Base-by-base conservation (phyloP, 1,284 basidiomycete species). In the Moniliophthora roreri region DNA sequence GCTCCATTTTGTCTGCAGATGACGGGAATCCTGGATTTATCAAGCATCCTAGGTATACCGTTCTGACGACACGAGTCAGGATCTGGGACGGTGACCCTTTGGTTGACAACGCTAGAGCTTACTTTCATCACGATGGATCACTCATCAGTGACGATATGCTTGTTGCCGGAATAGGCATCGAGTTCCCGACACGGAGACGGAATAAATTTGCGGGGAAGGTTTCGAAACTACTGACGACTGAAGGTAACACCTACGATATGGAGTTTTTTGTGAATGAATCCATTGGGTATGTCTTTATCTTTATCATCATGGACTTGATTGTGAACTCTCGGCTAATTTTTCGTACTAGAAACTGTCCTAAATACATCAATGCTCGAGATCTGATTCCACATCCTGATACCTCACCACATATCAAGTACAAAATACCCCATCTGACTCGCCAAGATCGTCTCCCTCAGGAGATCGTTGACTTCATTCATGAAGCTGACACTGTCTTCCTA, bases 201-300 rank as follows among this genome's bases (percentile, higher is more conserved):
- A 84, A 84, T 59, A 87, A 86, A 63, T 79, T 87, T 57, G 83
- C 82, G 0, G 85, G 85, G 2, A 64, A 63, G 35, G 65, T 83
- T 15, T 60, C 64, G 3, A 63, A 63, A 3, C 47, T 76, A 7
- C 61, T 71, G 42, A 54, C 62, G 49, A 45, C 38, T 6, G 18
- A 51, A 7, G 66, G 63, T 6, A 55, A 66, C 20, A 41, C 58
- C 1, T 58, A 73, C 26, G 49, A 66, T 45, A 58, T 76, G 4
- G 69, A 75, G 11, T 28, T 78, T 24, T 50, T 53, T 3, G 79
- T 87, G 9, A 77, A 82, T 52, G 71, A 87, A 60, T 78, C 84
- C 3, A 67, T 85, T 26, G 84, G 82, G 84, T 84, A 59, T 40
- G 39, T 41, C 44, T 11, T 13, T 8, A 51, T 26, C 20, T 23